phyloP scores from a whole-genome alignment of 129 eudicot genomes.

The Pseudognaphalium luteoalbum region DNA sequence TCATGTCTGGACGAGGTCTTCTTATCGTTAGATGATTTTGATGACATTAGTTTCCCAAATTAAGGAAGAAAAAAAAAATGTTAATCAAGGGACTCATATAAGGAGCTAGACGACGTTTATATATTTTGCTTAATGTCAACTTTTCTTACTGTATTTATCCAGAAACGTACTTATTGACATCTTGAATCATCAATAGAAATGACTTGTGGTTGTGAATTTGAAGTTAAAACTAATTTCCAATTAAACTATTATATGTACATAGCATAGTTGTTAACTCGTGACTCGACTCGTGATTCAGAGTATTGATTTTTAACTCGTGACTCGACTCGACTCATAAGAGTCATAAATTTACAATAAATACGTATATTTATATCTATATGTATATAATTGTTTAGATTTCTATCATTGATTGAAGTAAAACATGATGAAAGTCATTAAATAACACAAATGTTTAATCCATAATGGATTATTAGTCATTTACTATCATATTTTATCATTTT shows the following conservation, averaged over 20 bases:
- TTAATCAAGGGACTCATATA: slow-evolving; percentile 30
- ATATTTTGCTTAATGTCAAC: slow-evolving; percentile 13
- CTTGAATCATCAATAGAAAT: slow-evolving; percentile 29
- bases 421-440: no score
- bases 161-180: slow-evolving; percentile 16
- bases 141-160: slow-evolving; percentile 29
- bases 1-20: slow-evolving; percentile 96
- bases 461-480: no score
- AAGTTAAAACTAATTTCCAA: slow-evolving; percentile 14
- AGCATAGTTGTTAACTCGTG: no score
- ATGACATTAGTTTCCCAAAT: slow-evolving; percentile 76
- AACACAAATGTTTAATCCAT: no score
- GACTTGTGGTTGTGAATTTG: slow-evolving; percentile 29
- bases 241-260: not conserved
- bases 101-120: slow-evolving; percentile 23
- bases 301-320: no score
- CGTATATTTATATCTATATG: no score
- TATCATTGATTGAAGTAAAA: no score
- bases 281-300: no score
- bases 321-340: no score
- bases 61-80: slow-evolving; percentile 21
- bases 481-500: no score
- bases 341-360: no score
- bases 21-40: slow-evolving; percentile 85
- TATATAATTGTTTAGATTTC: no score